Evolutionary conservation across 495 filamentous ascomycete species (phyloP), one percentile per base, ranked within the genome.

Genomic region (Patellaria atrata): DNA sequence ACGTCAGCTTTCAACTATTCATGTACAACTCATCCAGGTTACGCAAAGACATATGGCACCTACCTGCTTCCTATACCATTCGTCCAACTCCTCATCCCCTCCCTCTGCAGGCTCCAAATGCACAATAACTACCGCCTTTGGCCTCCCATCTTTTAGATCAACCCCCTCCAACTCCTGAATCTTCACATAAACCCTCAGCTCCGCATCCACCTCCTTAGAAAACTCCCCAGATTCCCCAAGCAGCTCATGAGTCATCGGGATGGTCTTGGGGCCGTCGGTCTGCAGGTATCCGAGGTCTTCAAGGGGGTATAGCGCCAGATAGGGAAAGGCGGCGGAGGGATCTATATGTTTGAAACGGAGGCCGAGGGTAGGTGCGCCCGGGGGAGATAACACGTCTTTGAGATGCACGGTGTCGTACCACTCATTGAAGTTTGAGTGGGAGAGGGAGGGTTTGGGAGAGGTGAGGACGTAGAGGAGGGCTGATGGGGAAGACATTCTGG

Each of bases 341-440:
- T 40, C 20, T 7, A n/a, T 12, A 12, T 18, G 7, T 35, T 37
- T 40, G 41, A 28, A 45, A 5, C 41, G 36, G 1, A 45, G 19
- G 10, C 11, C 41, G 12, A 45, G 30, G 10, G 36, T 28, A 2
- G n/a, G n/a, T n/a, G 41, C 37, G 8, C 29, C 30, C 5, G 30
- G 20, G 22, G 22, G 7, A 2, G 9, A 7, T 13, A 45, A 21
- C 14, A 47, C 28, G n/a, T 18, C 20, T 14, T 34, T 27, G 12
- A 43, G 14, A 15, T 34, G 35, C 5, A 22, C 5, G 27, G 12
- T 30, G 21, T 43, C 32, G 26, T 45, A 45, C 36, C 36, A 45
- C 7, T 17, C 19, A 27, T 39, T 45, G 26, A 40, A 40, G 1
- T 19, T 25, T 14, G 29, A 11, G 17, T 30, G 24, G 6, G 41